Evolutionary conservation across 495 filamentous ascomycete species (phyloP).

Genomic region (Talaromyces thailandensis): DNA sequence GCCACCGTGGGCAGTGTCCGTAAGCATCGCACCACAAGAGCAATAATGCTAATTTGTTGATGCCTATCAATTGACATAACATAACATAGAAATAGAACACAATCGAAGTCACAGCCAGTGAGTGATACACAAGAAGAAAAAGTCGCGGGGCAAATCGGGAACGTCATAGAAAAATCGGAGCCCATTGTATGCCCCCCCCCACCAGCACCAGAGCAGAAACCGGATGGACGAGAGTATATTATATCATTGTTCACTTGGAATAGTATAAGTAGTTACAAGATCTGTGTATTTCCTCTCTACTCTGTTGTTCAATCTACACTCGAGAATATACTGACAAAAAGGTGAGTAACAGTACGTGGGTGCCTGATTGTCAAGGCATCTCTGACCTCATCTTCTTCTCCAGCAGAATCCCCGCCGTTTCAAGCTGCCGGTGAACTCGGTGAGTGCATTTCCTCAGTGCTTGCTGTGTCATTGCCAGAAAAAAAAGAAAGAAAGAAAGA

Average conservation of each 20-base stretch:
- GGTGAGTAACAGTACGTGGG: background rate
- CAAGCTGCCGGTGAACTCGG: conserved; percentile 17
- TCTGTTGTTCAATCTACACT: too few species aligned
- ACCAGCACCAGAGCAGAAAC: background rate
- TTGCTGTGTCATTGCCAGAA: background rate
- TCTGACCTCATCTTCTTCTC: conserved; percentile 17
- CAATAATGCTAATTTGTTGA: too few species aligned
- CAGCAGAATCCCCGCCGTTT: conserved; percentile 7
- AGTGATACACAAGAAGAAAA: background rate
- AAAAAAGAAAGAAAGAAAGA: background rate
- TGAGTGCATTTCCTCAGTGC: conserved; percentile 11
- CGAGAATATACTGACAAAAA: background rate
- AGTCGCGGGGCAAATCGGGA: conserved; percentile 3
- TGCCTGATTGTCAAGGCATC: background rate
- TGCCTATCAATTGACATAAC: background rate
- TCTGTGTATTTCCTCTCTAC: too few species aligned
- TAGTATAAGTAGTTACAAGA: background rate
- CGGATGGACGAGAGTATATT: background rate
- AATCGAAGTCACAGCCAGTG: background rate
- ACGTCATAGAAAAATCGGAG: conserved; percentile 4
- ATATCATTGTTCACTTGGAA: background rate
- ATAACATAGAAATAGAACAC: conserved; percentile 18
- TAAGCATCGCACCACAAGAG: background rate
- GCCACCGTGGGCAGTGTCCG: background rate
- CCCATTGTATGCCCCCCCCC: background rate